These are phyloP conservation scores for Sporisorium reilianum DNA, from an alignment of 1,284 basidiomycete genomes.

Conservation along the genomic window DNA sequence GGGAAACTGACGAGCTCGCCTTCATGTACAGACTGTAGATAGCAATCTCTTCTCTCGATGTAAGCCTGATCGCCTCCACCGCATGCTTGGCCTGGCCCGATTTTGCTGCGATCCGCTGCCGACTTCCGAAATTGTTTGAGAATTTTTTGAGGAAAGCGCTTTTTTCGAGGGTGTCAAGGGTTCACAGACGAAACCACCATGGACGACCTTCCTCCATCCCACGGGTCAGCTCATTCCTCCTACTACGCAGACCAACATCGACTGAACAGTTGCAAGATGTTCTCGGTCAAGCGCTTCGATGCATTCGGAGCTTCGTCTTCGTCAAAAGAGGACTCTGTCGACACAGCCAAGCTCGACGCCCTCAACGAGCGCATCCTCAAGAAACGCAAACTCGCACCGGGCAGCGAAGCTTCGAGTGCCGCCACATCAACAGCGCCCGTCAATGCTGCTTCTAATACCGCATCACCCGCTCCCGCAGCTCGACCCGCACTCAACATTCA, in stretches of 20 bases:
- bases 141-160: slow-evolving; percentile 12
- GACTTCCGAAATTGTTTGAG: slow-evolving; percentile 4
- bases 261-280: slow-evolving; percentile 27
- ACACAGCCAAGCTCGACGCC: slow-evolving; percentile 48
- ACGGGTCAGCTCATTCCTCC: not conserved
- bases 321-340: slow-evolving; percentile 14
- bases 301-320: slow-evolving; percentile 24
- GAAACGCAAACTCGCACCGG: slow-evolving; percentile 38
- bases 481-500: slow-evolving; percentile 50
- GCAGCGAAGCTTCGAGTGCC: slow-evolving; percentile 1
- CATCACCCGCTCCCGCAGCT: slow-evolving; percentile 14
- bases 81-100: too few relatives aligned
- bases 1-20: too few relatives aligned
- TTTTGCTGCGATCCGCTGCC: too few relatives aligned
- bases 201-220: not conserved
- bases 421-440: not conserved
- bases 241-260: not conserved
- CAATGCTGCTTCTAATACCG: not conserved
- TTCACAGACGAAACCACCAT: slow-evolving; percentile 3
- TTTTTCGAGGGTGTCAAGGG: slow-evolving; percentile 10
- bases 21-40: too few relatives aligned
- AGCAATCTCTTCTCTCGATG: too few relatives aligned
- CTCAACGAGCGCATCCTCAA: slow-evolving; percentile 51
- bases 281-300: slow-evolving; percentile 57
- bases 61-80: too few relatives aligned